phyloP scores from a whole-genome alignment of 768 basidiomycete genomes.

The Amanita muscaria region DNA sequence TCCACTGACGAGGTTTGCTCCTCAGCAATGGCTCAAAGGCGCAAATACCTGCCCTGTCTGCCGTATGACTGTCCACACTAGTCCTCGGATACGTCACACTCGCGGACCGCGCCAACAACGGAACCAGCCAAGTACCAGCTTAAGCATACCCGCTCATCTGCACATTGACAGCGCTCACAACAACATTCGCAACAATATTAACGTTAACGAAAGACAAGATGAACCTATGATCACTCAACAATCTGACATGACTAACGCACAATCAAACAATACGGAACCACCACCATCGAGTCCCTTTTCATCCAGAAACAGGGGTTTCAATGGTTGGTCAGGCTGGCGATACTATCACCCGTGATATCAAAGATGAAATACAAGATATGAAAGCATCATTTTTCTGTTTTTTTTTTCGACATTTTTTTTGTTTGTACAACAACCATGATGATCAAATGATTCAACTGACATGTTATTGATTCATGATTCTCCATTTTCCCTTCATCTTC shows the following conservation, averaged over 20 bases:
- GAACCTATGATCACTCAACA: not conserved
- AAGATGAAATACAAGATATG: too few species aligned
- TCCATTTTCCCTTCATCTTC: too few species aligned
- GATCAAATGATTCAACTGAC: too few species aligned
- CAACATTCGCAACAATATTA: not conserved
- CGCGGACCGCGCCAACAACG: not conserved
- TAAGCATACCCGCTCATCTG: too few species aligned
- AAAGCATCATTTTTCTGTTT: too few species aligned
- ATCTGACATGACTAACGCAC: not conserved
- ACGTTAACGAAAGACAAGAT: not conserved
- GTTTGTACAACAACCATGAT: too few species aligned
- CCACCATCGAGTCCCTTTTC: not conserved
- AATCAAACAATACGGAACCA: not conserved
- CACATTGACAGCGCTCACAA: too few species aligned
- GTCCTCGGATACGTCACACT: slow-evolving; percentile 1
- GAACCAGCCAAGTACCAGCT: not conserved
- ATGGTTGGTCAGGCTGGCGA: slow-evolving; percentile 2
- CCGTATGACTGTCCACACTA: slow-evolving; percentile 44
- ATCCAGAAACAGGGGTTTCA: not conserved
- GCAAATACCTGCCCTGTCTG: slow-evolving; percentile 80
- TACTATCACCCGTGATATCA: slow-evolving; percentile 7
- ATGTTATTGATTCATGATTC: too few species aligned
- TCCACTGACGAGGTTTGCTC: slow-evolving; percentile 6
- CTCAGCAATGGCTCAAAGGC: slow-evolving; percentile 70
- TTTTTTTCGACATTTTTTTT: too few species aligned